These are phyloP conservation scores for Phytophthora meadii DNA, from an alignment of 352 stramenopile genomes.

Conservation along the genomic window DNA sequence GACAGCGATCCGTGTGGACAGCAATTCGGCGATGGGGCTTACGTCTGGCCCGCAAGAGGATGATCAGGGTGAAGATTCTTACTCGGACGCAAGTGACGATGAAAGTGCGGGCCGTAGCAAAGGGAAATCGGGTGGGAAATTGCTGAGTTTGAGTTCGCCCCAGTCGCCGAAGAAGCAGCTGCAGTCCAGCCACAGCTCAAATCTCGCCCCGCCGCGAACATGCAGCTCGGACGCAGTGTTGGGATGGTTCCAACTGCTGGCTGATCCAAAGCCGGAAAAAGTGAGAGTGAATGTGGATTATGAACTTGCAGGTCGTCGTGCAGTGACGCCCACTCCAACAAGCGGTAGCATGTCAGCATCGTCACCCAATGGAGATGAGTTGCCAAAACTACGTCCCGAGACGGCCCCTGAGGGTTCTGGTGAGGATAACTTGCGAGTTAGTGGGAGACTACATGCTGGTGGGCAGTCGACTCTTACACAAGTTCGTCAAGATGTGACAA, in stretches of 20 bases:
- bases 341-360: conserved; percentile 14
- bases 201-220: conserved; percentile 45
- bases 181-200: conserved; percentile 14
- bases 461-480: conserved; percentile 48
- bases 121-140: conserved; percentile 25
- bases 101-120: conserved; percentile 32
- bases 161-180: conserved; percentile 20
- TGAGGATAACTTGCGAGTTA: conserved; percentile 17
- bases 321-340: conserved; percentile 20
- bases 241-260: conserved; percentile 56
- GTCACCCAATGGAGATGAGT: conserved; percentile 36
- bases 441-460: conserved; percentile 5
- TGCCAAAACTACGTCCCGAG: conserved; percentile 54
- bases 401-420: conserved; percentile 42
- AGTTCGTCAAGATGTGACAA: conserved; percentile 36
- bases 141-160: conserved; percentile 8
- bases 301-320: conserved; percentile 50
- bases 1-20: conserved; percentile 27
- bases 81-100: conserved; percentile 54
- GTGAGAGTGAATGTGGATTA: conserved; percentile 65
- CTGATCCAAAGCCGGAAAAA: conserved; percentile 61
- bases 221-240: conserved; percentile 70
- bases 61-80: conserved; percentile 41
- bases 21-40: conserved; percentile 19
- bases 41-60: conserved; percentile 23